Evolutionary conservation across 371 early-diverging fungal genomes (phyloP).

Genomic region (Vairimorpha apis): DNA sequence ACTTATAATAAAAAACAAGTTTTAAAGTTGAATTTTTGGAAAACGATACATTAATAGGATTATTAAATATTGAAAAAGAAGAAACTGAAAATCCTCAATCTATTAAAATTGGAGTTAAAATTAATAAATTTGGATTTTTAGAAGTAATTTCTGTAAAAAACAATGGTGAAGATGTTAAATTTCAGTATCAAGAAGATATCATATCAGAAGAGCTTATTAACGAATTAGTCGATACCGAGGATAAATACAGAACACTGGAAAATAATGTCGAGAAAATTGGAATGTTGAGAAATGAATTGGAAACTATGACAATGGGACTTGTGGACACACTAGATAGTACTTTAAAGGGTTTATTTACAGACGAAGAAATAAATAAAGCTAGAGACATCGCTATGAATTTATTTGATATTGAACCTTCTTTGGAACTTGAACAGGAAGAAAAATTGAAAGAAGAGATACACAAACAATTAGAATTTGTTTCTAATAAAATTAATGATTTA

Average conservation of each 20-base stretch:
- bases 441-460: background rate
- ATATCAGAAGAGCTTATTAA: conserved; percentile 10
- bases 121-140: conserved; percentile 35
- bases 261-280: conserved; percentile 31
- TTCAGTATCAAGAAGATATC: conserved; percentile 1
- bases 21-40: conserved; percentile 46
- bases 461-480: conserved; percentile 26
- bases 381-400: conserved; percentile 33
- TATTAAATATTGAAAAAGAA: conserved; percentile 22
- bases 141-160: conserved; percentile 28
- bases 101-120: conserved; percentile 29
- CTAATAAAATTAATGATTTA: conserved; percentile 12
- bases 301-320: conserved; percentile 23
- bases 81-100: conserved; percentile 32
- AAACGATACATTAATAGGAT: conserved; percentile 39
- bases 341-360: conserved; percentile 13
- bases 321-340: conserved; percentile 4
- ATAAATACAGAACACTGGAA: conserved; percentile 26
- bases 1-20: conserved; percentile 34
- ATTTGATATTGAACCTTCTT: conserved; percentile 8
- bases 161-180: conserved; percentile 11
- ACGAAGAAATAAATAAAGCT: conserved; percentile 13
- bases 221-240: conserved; percentile 18
- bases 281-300: conserved; percentile 41
- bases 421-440: conserved; percentile 22